Evolutionary conservation across 768 basidiomycete genomes (phyloP).

Genomic region (Termitomyces sp.): DNA sequence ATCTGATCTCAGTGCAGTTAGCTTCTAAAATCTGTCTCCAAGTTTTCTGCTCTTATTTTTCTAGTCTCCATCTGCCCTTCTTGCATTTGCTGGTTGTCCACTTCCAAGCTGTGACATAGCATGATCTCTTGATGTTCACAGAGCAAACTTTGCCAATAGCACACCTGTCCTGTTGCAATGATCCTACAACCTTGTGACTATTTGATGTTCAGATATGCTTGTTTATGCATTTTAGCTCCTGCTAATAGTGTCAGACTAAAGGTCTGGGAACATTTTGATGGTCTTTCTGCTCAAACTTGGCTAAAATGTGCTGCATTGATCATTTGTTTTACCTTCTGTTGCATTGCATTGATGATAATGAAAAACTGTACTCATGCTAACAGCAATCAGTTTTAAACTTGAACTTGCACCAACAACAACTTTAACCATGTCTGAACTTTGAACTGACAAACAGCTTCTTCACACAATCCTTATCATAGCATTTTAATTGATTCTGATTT

Average conservation of each 20-base stretch:
- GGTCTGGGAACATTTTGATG: slow-evolving; percentile 28
- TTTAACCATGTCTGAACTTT: slow-evolving; percentile 26
- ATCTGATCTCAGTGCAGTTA: not conserved
- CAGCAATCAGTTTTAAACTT: slow-evolving; percentile 23
- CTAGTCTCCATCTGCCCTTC: slow-evolving; percentile 2
- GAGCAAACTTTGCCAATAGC: slow-evolving; percentile 21
- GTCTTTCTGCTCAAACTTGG: slow-evolving; percentile 25
- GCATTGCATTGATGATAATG: slow-evolving; percentile 13
- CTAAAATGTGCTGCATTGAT: slow-evolving; percentile 13
- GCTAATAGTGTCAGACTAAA: slow-evolving; percentile 26
- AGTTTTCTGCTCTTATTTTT: not conserved
- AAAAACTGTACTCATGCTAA: slow-evolving; percentile 22
- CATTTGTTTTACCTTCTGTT: not conserved
- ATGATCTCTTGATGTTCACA: slow-evolving; percentile 30
- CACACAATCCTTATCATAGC: not conserved
- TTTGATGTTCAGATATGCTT: not conserved
- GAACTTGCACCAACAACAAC: slow-evolving; percentile 18
- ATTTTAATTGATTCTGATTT: not conserved
- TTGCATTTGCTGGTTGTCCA: slow-evolving; percentile 6
- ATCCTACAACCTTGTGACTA: not conserved
- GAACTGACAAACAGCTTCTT: not conserved
- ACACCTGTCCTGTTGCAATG: slow-evolving; percentile 28
- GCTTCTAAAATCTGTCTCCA: not conserved
- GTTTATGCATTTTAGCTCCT: slow-evolving; percentile 14
- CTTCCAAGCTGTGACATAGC: slow-evolving; percentile 15